phyloP scores from a whole-genome alignment of 768 basidiomycete species.

The Lentinula sp. region DNA sequence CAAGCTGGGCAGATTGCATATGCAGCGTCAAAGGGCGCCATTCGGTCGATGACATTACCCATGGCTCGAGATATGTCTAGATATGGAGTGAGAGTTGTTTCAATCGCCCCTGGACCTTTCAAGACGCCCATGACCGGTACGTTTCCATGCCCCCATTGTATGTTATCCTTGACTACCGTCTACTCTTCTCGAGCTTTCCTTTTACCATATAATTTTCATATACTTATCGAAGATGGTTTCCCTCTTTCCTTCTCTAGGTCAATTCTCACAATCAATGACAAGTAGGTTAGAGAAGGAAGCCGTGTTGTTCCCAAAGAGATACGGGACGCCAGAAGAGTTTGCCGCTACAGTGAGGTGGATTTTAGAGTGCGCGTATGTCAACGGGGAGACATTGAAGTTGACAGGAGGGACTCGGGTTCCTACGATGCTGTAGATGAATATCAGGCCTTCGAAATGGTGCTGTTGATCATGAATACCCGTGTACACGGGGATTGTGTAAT shows the following conservation, averaged over 20 bases:
- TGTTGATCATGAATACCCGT: no score
- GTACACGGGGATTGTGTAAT: no score
- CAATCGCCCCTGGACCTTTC: conserved; percentile 53
- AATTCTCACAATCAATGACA: conserved; percentile 28
- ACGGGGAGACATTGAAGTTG: conserved; percentile 41
- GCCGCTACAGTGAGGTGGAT: conserved; percentile 44
- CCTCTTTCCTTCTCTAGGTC: not conserved
- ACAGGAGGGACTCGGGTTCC: conserved; percentile 16
- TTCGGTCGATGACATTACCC: conserved; percentile 52
- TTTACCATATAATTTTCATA: no score
- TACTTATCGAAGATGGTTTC: no score
- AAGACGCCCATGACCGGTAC: conserved; percentile 35
- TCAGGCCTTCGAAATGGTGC: not conserved
- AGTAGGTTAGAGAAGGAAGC: conserved; percentile 32
- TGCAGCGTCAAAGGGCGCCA: conserved; percentile 48
- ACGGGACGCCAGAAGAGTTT: conserved; percentile 44
- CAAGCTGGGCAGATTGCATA: conserved; percentile 56
- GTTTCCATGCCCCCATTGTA: not conserved
- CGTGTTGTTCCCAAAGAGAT: conserved; percentile 37
- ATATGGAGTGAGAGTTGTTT: conserved; percentile 47
- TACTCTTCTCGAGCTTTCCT: no score
- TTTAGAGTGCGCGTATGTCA: conserved; percentile 46
- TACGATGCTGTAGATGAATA: conserved; percentile 1
- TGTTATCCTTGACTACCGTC: no score
- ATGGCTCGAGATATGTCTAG: conserved; percentile 54